These are phyloP conservation scores for Pholiota molesta DNA, from an alignment of 768 basidiomycete genomes.

Conservation along the genomic window DNA sequence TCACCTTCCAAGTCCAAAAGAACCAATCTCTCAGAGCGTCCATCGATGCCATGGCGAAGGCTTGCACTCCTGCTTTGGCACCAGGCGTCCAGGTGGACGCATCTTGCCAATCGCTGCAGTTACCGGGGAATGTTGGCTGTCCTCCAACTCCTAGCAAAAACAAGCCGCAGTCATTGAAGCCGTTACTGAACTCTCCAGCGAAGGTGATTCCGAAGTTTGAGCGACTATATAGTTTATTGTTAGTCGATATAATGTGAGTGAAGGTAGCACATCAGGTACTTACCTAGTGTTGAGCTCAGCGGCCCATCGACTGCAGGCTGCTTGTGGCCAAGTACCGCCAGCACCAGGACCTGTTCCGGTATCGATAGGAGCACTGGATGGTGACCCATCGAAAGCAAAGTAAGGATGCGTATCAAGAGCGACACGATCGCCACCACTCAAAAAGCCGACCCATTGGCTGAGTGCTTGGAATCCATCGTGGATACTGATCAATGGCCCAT, in stretches of 20 bases:
- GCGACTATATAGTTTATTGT: constrained; percentile 30
- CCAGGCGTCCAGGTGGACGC: constrained; percentile 55
- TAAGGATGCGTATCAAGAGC: constrained; percentile 44
- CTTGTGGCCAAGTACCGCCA: constrained; percentile 49
- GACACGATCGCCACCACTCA: constrained; percentile 43
- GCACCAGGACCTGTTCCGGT: constrained; percentile 38
- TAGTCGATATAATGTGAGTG: not conserved
- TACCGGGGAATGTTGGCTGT: constrained; percentile 30
- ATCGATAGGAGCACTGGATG: constrained; percentile 39
- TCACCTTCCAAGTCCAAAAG: constrained; percentile 59
- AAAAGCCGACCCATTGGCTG: constrained; percentile 33
- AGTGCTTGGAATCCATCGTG: constrained; percentile 52
- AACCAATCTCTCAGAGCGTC: constrained; percentile 44
- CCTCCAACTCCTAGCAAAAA: constrained; percentile 32
- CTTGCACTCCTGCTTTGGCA: constrained; percentile 41
- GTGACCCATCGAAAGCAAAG: constrained; percentile 48
- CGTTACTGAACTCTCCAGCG: constrained; percentile 81
- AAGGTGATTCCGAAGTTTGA: constrained; percentile 67
- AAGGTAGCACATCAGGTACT: constrained; percentile 30
- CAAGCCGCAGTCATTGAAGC: constrained; percentile 63
- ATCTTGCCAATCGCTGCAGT: constrained; percentile 45
- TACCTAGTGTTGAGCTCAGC: constrained; percentile 55
- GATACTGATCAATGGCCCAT: constrained; percentile 56
- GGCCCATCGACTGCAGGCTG: constrained; percentile 65
- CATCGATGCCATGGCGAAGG: constrained; percentile 62